A percentile compares a stretch with the other conserved stretches of the same genome.
Evolutionary conservation across 139 green algal genomes (phyloP).

Genomic region (Zygnema circumcarinatum): DNA sequence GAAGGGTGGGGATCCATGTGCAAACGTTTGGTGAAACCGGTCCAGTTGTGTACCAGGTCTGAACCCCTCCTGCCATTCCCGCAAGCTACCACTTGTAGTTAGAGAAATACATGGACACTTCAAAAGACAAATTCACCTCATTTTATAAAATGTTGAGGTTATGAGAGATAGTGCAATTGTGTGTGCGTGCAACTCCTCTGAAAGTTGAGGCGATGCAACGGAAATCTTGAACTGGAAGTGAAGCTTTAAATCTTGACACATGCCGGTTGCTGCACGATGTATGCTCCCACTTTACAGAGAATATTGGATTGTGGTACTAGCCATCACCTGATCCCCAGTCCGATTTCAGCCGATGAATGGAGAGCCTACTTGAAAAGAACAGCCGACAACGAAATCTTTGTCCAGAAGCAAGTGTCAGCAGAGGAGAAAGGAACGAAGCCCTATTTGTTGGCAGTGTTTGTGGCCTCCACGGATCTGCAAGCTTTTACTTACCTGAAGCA

Average conservation of each 20-base stretch:
- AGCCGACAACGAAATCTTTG: no score
- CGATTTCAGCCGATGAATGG: not conserved
- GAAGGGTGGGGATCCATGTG: conserved; percentile 7
- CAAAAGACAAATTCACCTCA: not conserved
- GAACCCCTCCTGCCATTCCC: not conserved
- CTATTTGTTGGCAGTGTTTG: conserved; percentile 1
- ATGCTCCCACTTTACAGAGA: not conserved
- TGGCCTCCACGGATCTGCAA: not conserved
- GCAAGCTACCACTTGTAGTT: not conserved
- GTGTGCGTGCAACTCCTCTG: no score
- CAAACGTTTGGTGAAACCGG: not conserved
- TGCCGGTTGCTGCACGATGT: not conserved
- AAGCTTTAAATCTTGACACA: no score
- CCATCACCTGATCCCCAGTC: not conserved
- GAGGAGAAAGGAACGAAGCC: no score
- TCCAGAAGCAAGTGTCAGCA: no score
- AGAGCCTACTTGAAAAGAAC: conserved; percentile 19
- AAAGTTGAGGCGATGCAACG: no score
- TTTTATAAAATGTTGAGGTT: no score
- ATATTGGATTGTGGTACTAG: conserved; percentile 11
- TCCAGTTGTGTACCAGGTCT: not conserved
- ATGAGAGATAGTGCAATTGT: no score
- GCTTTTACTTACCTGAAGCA: not conserved
- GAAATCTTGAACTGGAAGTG: no score
- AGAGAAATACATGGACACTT: not conserved